Evolutionary conservation across 768 basidiomycete species (phyloP), one percentile per base, ranked within the genome.

Genomic region (Xerocomellus intermedius): DNA sequence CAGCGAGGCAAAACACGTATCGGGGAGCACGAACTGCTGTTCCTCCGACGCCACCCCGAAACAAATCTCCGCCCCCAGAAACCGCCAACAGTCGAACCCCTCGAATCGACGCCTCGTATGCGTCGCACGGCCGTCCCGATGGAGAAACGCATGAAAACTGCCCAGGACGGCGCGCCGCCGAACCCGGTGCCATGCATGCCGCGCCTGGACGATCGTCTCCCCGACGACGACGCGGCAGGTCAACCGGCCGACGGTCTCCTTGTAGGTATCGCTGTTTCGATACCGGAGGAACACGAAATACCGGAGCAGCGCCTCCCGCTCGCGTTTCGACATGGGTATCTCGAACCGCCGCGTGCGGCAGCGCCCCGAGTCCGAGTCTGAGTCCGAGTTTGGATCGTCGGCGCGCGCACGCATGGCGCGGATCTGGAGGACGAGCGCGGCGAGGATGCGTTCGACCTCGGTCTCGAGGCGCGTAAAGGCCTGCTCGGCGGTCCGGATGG

Each of bases 241-340:
- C 22, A 69, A 56, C 6, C 62, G 55, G 0, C 43, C 56, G 30
- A 82, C 66, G 12, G 75, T 75, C 42, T 76, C 64, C 22, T 64
- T 60, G 58, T 82, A 85, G 13, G 74, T 74, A 9, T 69, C 66
- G 59, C 80, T 77, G 55, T 85, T 85, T 14, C 83, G 73, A 56
- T 82, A 85, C n/a, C 82, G 77, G 0, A 85, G 68, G 57, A 85
- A 83, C 12, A 78, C 69, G 42, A 84, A 74, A 62, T 79, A 84
- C 55, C 76, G 78, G 10, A 78, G 73, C 2, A 85, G 57, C n/a
- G 64, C 64, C 37, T 77, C 74, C 14, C 76, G 65, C 28, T 58
- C 57, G 24, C 64, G 66, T 35, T 59, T 59, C 10, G 69, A 59
- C 56, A 62, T 56, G 2, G 59, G 8, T 1, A 66, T 8, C 43